Percentiles rank a stretch among this genome's conserved stretches.
Conservation (phyloP, 2,329 filamentous ascomycete species). For the Aspergillus viridinutans region DNA sequence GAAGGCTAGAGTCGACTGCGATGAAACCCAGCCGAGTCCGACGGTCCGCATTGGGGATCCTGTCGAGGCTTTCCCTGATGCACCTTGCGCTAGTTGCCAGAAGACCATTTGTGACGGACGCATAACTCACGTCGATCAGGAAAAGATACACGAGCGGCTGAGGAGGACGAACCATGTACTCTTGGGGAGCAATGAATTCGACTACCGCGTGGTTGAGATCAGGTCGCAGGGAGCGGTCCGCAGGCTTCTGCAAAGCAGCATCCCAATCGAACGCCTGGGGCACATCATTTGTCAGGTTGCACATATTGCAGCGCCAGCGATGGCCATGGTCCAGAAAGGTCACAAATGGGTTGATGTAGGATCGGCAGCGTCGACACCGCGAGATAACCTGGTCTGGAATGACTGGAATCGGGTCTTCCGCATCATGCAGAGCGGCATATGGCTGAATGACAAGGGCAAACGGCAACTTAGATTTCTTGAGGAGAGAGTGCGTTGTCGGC, state of each 20-base stretch:
- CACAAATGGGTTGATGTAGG: conserved; percentile 97
- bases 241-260: conserved; percentile 79
- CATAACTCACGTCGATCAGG: conserved; percentile 89
- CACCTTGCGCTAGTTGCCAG: conserved; percentile 88
- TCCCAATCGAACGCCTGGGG: conserved; percentile 99
- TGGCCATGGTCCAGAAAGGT: conserved; percentile 96
- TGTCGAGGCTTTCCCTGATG: conserved; percentile 88
- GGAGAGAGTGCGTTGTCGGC: conserved; percentile 82
- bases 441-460: conserved; percentile 96
- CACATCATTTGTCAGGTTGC: conserved; percentile 96
- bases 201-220: conserved; percentile 96
- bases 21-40: conserved; percentile 91
- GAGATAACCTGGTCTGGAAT: conserved; percentile 97
- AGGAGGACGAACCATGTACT: conserved; percentile 98
- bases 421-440: conserved; percentile 86
- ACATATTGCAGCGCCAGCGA: conserved; percentile 99
- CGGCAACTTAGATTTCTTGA: conserved; percentile 95
- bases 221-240: conserved; percentile 85
- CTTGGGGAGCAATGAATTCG: conserved; percentile 95
- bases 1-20: conserved; percentile 87
- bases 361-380: conserved; percentile 88
- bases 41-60: conserved; percentile 96
- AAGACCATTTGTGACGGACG: conserved; percentile 82
- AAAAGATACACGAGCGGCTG: conserved; percentile 95
- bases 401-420: conserved; percentile 84